Conservation (phyloP, 176 grass and related monocot species). For the Carex myosuroides region DNA sequence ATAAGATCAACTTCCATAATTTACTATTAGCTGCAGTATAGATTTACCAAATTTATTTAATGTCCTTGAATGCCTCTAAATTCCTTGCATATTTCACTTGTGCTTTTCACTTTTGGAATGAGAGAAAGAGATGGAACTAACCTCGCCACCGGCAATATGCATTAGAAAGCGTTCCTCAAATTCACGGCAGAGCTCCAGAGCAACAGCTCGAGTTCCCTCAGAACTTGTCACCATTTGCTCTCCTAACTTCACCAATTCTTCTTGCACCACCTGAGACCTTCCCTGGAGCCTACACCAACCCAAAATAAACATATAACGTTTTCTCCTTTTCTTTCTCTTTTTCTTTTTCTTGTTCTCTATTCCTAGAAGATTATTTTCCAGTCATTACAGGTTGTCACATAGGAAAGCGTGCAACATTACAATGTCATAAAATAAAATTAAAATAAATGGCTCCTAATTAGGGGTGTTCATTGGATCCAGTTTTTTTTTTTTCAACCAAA, state of each 20-base stretch:
- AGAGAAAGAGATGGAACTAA: slow-evolving; percentile 30
- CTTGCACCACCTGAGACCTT: slow-evolving; percentile 82
- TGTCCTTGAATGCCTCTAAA: too few relatives aligned
- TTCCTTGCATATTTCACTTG: too few relatives aligned
- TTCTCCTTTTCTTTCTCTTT: background rate
- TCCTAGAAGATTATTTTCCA: background rate
- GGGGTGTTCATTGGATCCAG: too few relatives aligned
- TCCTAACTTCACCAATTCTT: slow-evolving; percentile 76
- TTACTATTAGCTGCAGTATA: background rate
- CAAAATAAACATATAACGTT: background rate
- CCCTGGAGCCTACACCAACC: slow-evolving; percentile 58
- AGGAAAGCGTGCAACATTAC: background rate
- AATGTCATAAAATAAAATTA: background rate
- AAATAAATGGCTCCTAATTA: background rate
- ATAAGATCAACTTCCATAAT: background rate
- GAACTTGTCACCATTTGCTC: slow-evolving; percentile 83
- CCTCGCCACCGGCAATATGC: slow-evolving; percentile 85
- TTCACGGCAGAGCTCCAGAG: slow-evolving; percentile 85
- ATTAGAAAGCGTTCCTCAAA: slow-evolving; percentile 87
- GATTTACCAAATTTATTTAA: background rate
- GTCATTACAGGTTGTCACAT: background rate
- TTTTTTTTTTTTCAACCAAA: too few relatives aligned
- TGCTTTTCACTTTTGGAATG: background rate
- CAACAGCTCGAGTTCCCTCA: slow-evolving; percentile 80
- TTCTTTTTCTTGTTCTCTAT: background rate